Percentiles rank a stretch among this genome's conserved stretches.
Evolutionary conservation across 495 filamentous ascomycete genomes (phyloP).

Genomic region (Alectoria sarmentosa): DNA sequence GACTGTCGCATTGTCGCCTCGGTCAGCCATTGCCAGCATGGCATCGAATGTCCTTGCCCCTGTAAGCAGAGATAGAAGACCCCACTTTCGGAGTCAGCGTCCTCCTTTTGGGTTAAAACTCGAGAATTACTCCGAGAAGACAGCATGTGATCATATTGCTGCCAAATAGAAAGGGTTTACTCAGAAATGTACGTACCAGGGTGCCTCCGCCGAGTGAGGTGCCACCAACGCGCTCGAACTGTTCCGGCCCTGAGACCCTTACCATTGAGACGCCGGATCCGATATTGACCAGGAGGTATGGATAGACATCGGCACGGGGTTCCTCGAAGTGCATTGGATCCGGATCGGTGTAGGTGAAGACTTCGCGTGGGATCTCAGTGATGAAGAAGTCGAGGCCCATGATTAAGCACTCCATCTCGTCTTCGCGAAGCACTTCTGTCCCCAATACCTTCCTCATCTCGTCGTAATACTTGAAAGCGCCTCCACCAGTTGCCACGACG

Average conservation of each 20-base stretch:
- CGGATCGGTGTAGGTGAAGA: conserved; percentile 88
- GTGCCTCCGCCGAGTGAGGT: conserved; percentile 94
- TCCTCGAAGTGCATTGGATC: conserved; percentile 81
- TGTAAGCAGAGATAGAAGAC: conserved; percentile 81
- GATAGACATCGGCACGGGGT: conserved; percentile 71
- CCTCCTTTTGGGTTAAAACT: too few relatives aligned
- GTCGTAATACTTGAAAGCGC: conserved; percentile 93
- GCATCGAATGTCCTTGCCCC: conserved; percentile 89
- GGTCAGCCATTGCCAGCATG: conserved; percentile 90
- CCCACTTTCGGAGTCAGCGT: too few relatives aligned
- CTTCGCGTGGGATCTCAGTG: conserved; percentile 89
- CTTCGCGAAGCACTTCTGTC: conserved; percentile 83
- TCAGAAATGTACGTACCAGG: too few relatives aligned
- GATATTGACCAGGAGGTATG: conserved; percentile 96
- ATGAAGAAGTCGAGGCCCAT: conserved; percentile 99
- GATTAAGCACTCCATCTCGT: conserved; percentile 98
- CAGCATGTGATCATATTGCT: too few relatives aligned
- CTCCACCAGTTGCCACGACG: conserved; percentile 92
- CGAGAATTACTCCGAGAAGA: too few relatives aligned
- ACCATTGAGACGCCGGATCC: conserved; percentile 99
- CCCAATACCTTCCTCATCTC: conserved; percentile 71
- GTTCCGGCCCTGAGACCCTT: conserved; percentile 82
- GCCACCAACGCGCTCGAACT: conserved; percentile 85
- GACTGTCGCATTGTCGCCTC: conserved; percentile 83
- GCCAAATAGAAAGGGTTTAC: too few relatives aligned